Conservation (phyloP, 768 basidiomycete species). For the Cystobasidium ongulense region DNA sequence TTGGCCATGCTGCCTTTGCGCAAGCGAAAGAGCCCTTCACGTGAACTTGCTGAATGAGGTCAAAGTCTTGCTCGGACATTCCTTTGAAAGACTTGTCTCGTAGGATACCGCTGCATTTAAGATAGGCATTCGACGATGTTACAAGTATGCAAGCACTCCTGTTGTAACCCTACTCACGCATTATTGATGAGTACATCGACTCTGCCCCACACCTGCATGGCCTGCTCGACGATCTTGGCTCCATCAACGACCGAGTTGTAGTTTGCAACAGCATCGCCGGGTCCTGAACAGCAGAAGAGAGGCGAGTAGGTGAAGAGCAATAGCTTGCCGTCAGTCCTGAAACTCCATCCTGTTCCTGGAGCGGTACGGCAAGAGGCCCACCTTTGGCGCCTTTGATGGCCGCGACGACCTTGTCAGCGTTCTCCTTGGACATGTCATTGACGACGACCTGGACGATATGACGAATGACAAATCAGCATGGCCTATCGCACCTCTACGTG, state of each 20-base stretch:
- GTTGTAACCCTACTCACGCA: neutral
- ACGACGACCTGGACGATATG: slow-evolving; percentile 60
- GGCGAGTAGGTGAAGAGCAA: neutral
- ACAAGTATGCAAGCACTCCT: slow-evolving; percentile 48
- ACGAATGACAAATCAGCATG: neutral
- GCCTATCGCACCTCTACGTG: neutral
- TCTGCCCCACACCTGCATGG: slow-evolving; percentile 71
- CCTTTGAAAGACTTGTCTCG: slow-evolving; percentile 67
- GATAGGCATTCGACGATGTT: neutral
- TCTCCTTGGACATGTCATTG: slow-evolving; percentile 80
- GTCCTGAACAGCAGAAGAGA: slow-evolving; percentile 64
- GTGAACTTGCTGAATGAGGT: slow-evolving; percentile 56
- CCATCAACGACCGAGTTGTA: slow-evolving; percentile 81
- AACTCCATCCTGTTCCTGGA: neutral
- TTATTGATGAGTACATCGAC: slow-evolving; percentile 80
- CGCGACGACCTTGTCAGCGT: slow-evolving; percentile 84
- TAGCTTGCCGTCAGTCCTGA: neutral
- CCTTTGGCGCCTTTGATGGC: slow-evolving; percentile 59
- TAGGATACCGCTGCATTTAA: slow-evolving; percentile 37
- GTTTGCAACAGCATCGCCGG: slow-evolving; percentile 63
- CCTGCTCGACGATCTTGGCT: slow-evolving; percentile 71
- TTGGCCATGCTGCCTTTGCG: slow-evolving; percentile 90
- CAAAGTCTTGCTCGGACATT: slow-evolving; percentile 67
- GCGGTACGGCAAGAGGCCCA: neutral
- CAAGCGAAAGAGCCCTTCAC: slow-evolving; percentile 87